Percentiles rank a stretch among this genome's conserved stretches.
These are phyloP conservation scores for Reticulascus tulasneorum DNA, from an alignment of 2,329 filamentous ascomycete genomes.

Conservation along the genomic window DNA sequence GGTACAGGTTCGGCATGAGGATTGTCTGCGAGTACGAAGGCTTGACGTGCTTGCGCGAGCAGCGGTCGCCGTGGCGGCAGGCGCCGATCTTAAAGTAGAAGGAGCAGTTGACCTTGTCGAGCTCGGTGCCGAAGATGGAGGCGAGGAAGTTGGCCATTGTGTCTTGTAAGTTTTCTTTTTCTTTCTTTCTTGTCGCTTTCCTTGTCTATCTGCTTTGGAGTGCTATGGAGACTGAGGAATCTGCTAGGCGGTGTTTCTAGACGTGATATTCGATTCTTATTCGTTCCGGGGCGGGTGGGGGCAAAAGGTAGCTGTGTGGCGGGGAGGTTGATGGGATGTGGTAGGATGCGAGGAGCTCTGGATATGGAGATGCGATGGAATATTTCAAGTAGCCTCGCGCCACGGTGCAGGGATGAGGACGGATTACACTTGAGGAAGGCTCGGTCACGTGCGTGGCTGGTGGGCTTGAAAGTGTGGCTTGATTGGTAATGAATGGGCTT, in stretches of 20 bases:
- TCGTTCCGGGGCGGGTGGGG: too few relatives aligned
- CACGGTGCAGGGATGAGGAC: too few relatives aligned
- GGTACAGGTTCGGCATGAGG: slow-evolving; percentile 96
- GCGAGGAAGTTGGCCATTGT: slow-evolving; percentile 95
- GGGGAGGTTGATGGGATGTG: background rate
- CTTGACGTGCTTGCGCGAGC: slow-evolving; percentile 98
- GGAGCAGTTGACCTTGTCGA: slow-evolving; percentile 99
- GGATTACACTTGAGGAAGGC: too few relatives aligned
- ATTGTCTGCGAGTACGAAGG: slow-evolving; percentile 97
- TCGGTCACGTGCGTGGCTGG: background rate
- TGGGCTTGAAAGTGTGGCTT: slow-evolving; percentile 3
- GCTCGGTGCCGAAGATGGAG: slow-evolving; percentile 98
- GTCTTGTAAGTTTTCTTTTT: background rate
- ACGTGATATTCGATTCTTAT: too few relatives aligned
- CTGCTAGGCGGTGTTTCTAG: too few relatives aligned
- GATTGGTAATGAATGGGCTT: background rate
- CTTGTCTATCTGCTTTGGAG: background rate
- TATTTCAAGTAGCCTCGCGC: slow-evolving; percentile 15
- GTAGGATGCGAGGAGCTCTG: background rate
- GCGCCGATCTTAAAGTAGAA: slow-evolving; percentile 99
- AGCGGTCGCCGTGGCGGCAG: slow-evolving; percentile 96
- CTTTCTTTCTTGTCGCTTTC: too few relatives aligned
- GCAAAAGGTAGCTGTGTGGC: too few relatives aligned
- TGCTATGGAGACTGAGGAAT: too few relatives aligned
- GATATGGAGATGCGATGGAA: slow-evolving; percentile 10